phyloP scores from a whole-genome alignment of 805 yeast genomes.

The Zygosaccharomyces bailii region DNA sequence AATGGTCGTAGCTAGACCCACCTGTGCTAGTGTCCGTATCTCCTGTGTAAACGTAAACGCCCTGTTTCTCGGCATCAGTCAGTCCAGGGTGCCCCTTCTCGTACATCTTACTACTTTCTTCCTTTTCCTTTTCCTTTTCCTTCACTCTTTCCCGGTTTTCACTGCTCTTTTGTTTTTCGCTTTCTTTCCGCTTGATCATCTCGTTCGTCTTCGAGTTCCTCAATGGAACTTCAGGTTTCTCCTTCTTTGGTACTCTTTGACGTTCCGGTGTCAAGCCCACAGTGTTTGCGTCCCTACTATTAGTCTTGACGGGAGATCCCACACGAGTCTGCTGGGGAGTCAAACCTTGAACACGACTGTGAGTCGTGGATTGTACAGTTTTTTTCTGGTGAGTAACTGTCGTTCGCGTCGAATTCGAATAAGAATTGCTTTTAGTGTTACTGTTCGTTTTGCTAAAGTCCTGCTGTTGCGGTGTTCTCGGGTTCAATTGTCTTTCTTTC shows the following conservation, averaged over 20 bases:
- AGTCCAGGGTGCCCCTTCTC: conserved; percentile 7
- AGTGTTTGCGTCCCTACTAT: neutral
- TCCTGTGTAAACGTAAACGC: conserved; percentile 25
- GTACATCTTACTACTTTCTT: conserved; percentile 10
- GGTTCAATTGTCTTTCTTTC: conserved; percentile 12
- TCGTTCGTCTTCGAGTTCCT: conserved; percentile 6
- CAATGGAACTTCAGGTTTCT: conserved; percentile 3
- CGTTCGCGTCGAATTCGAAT: conserved; percentile 1
- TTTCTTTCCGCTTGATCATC: neutral
- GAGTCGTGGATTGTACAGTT: neutral
- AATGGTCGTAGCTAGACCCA: conserved; percentile 19
- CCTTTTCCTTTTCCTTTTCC: conserved; percentile 14
- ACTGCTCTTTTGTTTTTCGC: conserved; percentile 3
- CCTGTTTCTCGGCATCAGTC: conserved; percentile 25
- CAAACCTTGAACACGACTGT: neutral
- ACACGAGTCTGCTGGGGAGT: conserved; percentile 12
- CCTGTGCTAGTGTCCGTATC: conserved; percentile 33
- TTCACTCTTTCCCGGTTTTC: conserved; percentile 2
- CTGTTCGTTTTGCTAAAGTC: conserved; percentile 6
- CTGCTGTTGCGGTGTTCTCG: conserved; percentile 9
- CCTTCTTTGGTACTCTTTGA: neutral
- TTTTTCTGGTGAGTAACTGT: neutral
- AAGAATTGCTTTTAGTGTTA: conserved; percentile 6
- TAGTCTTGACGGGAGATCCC: conserved; percentile 1
- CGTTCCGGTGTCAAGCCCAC: neutral